Evolutionary conservation across 2,329 filamentous ascomycete genomes (phyloP).

Genomic region (Chrysoporthe puriensis): DNA sequence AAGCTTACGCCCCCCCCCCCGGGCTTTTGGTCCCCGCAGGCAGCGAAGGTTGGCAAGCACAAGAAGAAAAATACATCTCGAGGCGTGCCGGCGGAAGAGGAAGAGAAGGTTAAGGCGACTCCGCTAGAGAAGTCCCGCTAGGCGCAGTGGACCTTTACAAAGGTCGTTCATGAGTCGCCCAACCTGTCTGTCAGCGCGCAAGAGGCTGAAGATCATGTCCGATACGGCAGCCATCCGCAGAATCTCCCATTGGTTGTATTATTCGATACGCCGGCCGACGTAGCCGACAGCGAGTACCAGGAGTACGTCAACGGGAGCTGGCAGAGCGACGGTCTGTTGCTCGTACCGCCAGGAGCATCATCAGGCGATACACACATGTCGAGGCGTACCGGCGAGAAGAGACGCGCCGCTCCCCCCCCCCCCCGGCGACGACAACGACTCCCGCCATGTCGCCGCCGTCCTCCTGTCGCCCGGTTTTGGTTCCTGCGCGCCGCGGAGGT

Average conservation of each 20-base stretch:
- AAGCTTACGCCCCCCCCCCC: too few species aligned
- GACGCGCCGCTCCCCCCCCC: too few species aligned
- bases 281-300: slow-evolving; percentile 70
- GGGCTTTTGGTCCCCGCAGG: too few species aligned
- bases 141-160: slow-evolving; percentile 85
- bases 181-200: slow-evolving; percentile 78
- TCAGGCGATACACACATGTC: slow-evolving; percentile 37
- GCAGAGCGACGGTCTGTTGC: slow-evolving; percentile 61
- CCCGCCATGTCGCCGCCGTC: too few species aligned
- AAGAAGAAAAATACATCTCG: too few species aligned
- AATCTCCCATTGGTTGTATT: slow-evolving; percentile 83
- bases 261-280: slow-evolving; percentile 60
- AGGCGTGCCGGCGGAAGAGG: too few species aligned
- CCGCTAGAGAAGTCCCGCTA: slow-evolving; percentile 76
- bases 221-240: slow-evolving; percentile 87
- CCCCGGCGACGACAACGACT: too few species aligned
- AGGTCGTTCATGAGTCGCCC: slow-evolving; percentile 83
- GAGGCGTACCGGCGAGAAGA: too few species aligned
- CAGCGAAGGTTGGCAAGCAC: too few species aligned
- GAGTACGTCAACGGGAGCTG: slow-evolving; percentile 77
- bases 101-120: slow-evolving; percentile 56
- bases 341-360: slow-evolving; percentile 56
- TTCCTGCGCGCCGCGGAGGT: too few species aligned
- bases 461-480: too few species aligned
- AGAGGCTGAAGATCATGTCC: slow-evolving; percentile 84